Evolutionary conservation across 2,329 filamentous ascomycete species (phyloP).

Genomic region (Lecanicillium sp.): DNA sequence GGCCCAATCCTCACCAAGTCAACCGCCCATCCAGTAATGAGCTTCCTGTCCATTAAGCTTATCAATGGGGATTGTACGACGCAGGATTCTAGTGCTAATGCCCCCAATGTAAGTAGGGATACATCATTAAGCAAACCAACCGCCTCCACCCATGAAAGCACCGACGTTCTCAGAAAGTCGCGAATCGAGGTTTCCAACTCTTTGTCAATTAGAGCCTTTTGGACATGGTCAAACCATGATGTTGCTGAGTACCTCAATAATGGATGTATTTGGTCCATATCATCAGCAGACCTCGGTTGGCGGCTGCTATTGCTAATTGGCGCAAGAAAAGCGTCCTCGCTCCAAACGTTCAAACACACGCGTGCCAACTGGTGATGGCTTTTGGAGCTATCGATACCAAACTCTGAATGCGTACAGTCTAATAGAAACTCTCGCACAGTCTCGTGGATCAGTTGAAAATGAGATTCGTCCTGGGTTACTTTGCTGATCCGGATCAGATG

Average conservation of each 20-base stretch:
- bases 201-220: not conserved
- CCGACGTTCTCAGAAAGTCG: not conserved
- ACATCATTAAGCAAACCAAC: not conserved
- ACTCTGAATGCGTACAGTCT: not conserved
- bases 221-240: constrained; percentile 2
- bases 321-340: not conserved
- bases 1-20: not conserved
- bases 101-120: not conserved
- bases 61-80: not conserved
- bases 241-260: not conserved
- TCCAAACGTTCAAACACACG: not conserved
- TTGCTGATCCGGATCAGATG: constrained; percentile 4
- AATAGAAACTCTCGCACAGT: constrained; percentile 1
- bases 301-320: not conserved
- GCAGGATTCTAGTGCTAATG: not conserved
- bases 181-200: not conserved
- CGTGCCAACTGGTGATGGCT: not conserved
- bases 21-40: constrained; percentile 1
- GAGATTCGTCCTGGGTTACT: not conserved
- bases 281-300: not conserved
- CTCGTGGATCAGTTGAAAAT: constrained; percentile 1
- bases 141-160: not conserved
- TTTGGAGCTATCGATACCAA: not conserved
- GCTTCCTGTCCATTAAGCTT: not conserved
- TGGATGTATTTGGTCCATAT: not conserved